Evolutionary conservation across 2,329 filamentous ascomycete species (phyloP), one percentile per base, ranked within the genome.

Genomic region (Venturia pyrina): DNA sequence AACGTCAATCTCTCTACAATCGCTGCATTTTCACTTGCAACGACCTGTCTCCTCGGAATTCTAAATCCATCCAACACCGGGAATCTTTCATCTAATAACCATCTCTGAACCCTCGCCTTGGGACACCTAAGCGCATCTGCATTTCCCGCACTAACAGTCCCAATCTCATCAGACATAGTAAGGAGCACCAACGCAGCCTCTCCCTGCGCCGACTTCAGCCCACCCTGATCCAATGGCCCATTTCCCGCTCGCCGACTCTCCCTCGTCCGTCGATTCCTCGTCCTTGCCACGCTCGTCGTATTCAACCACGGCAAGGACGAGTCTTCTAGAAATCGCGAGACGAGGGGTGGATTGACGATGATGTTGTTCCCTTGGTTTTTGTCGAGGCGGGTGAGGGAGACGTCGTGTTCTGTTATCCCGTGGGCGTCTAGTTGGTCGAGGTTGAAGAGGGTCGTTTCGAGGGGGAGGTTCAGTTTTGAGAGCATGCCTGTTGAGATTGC

Each of bases 341-440:
- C 44, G 11, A 66, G 44, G 5, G 28, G 19, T 19, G 65, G 60
- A 15, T 64, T 17, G 7, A 65, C 43, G 19, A 24, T n/a, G 11
- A 56, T n/a, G 28, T 34, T 66, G 24, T 63, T 37, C 1, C 65
- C 65, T 50, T 65, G 65, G 40, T 46, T 65, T 10, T 37, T n/a
- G 28, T 67, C 65, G 1, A 65, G 43, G 17, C 65, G 46, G 7
- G 65, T 50, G 37, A 67, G 34, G 34, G 48, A 59, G 8, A 37
- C 65, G 44, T 67, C 65, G 44, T 67, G 65, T 32, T 67, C 65
- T 15, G 50, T 60, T 3, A 32, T 15, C 1, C 37, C 65, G 32
- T 67, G 62, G 21, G 43, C 63, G 43, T 63, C 43, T 24, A 65
- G 34, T n/a, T 67, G 48, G 19, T 67, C 65, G n/a, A 67, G 65